Evolutionary conservation across 2,329 filamentous ascomycete species (phyloP).

Genomic region (Exophiala xenobiotica): DNA sequence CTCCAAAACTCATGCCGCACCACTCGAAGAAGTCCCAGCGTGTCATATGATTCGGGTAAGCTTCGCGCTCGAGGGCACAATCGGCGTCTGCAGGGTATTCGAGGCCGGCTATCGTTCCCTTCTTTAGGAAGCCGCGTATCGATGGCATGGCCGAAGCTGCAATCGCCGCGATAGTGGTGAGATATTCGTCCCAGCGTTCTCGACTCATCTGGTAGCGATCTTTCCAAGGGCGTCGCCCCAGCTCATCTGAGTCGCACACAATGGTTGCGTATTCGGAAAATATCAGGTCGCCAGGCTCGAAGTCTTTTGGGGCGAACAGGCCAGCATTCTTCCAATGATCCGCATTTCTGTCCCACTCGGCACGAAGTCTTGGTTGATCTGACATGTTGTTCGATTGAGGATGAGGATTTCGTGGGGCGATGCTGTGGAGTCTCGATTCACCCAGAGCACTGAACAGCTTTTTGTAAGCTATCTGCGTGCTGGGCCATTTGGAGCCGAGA

Average conservation of each 20-base stretch:
- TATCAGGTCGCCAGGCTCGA: slow-evolving; percentile 1
- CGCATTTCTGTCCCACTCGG: not conserved
- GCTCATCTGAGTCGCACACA: not conserved
- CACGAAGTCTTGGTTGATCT: not conserved
- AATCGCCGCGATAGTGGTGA: not conserved
- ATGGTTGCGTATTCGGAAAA: not conserved
- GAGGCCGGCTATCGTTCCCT: not conserved
- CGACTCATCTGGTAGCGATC: too few relatives aligned
- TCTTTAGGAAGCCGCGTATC: not conserved
- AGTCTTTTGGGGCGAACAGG: slow-evolving; percentile 1
- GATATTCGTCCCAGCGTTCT: not conserved
- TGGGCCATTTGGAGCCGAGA: too few relatives aligned
- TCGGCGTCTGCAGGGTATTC: slow-evolving; percentile 3
- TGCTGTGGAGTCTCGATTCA: too few relatives aligned
- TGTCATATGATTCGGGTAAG: not conserved
- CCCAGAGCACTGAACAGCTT: too few relatives aligned
- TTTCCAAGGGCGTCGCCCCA: not conserved
- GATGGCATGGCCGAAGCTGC: not conserved
- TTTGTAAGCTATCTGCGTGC: too few relatives aligned
- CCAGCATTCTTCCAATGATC: not conserved
- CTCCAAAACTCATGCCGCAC: not conserved
- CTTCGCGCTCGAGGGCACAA: not conserved
- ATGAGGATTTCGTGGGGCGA: too few relatives aligned
- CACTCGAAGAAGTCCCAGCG: not conserved
- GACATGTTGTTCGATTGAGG: too few relatives aligned